Evolutionary conservation across 768 basidiomycete species (phyloP), one percentile per base, ranked within the genome.

Genomic region (Austroboletus festivus): DNA sequence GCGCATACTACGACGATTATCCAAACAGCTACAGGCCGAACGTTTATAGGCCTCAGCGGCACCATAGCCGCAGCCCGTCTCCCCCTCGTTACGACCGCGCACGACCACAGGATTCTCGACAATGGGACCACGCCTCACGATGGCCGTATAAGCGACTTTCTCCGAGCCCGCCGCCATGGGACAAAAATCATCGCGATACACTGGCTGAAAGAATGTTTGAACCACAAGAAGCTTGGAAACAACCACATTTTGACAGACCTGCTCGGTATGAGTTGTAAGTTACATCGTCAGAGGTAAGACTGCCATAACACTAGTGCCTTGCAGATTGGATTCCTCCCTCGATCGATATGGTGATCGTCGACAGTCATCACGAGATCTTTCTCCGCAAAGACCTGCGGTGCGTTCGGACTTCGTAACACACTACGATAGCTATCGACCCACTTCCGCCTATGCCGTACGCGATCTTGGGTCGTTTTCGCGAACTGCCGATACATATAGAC

Each of bases 171-270:
- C 58, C 53, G 30, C 50, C 62, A 45, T 61, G 62, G 67, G 60
- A 62, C 44, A 64, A 67, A 53, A 57, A 34, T 38, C 62, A 64
- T 48, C 68, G 71, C 44, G 73, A 74, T 48, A 64, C 62, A 48
- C 64, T 72, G 40, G 69, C 73, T 12, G 70, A 77, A 50, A 73
- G 83, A 54, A 79, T 82, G 73, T 82, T 88, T 59, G 87, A 89
- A 60, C 85, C 86, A 26, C 85, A 83, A 28, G 82, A 85, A 18
- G 67, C 71, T 26, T 88, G 87, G 86, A 85, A 82, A 60, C 78
- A 83, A 54, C 65, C 68, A 9, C 80, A 80, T 55, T 58, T 58
- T 42, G 79, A 81, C 57, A 72, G 74, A 55, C 60, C 71, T 24
- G 24, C 43, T 30, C 69, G 74, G 54, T 60, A 64, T 39, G 78